These are phyloP conservation scores for Thymus mandschuricus DNA, from an alignment of 257 asterid species.

Conservation along the genomic window DNA sequence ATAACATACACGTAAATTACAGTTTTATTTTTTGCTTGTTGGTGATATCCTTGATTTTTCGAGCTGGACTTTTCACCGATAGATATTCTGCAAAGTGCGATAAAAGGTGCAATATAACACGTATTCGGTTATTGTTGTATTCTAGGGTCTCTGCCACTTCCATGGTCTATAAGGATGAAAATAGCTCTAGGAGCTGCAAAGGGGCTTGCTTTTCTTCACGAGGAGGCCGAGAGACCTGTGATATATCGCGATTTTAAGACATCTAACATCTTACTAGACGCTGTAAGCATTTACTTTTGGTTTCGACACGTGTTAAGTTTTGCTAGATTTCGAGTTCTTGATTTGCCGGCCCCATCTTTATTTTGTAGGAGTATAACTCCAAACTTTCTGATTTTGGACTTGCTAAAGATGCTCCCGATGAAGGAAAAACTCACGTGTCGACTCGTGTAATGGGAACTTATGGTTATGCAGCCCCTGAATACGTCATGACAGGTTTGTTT, in stretches of 20 bases:
- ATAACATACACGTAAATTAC: background rate
- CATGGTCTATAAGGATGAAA: constrained; percentile 74
- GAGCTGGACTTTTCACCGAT: background rate
- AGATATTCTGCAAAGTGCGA: background rate
- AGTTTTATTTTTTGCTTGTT: constrained; percentile 3
- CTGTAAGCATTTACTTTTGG: constrained; percentile 39
- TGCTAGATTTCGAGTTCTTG: background rate
- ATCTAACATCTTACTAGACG: constrained; percentile 64
- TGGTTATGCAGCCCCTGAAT: constrained; percentile 68
- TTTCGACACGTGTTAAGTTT: background rate
- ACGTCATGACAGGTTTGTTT: constrained; percentile 59
- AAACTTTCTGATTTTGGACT: constrained; percentile 76
- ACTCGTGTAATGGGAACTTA: constrained; percentile 67
- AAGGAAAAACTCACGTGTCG: constrained; percentile 71
- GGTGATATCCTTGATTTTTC: background rate
- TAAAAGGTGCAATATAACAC: background rate
- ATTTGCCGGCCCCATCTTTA: background rate
- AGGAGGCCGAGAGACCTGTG: constrained; percentile 62
- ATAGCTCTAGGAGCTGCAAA: constrained; percentile 68
- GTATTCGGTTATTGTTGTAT: constrained; percentile 16
- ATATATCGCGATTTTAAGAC: constrained; percentile 70
- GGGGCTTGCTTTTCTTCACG: constrained; percentile 67
- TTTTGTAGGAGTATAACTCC: constrained; percentile 62
- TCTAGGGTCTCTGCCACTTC: constrained; percentile 68
- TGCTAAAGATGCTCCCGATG: constrained; percentile 74